Percentiles rank a stretch among this genome's conserved stretches.
Evolutionary conservation across 2,329 filamentous ascomycete genomes (phyloP).

Genomic region (Trichoderma afroharzianum): DNA sequence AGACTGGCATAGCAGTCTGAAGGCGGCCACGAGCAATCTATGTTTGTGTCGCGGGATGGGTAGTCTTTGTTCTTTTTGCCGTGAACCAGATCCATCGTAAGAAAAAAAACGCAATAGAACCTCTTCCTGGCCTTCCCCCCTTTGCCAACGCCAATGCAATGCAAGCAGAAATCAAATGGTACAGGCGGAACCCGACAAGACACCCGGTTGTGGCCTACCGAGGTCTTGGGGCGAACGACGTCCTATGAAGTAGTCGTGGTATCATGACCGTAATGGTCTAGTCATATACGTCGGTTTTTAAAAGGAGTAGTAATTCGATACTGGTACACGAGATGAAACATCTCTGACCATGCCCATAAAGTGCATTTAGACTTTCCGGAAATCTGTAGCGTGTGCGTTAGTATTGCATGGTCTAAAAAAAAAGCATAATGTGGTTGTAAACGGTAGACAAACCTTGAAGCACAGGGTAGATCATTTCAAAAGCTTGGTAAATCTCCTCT

Average conservation of each 20-base stretch:
- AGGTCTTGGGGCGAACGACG: constrained; percentile 1
- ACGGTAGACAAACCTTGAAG: constrained; percentile 65
- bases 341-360: constrained; percentile 15
- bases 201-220: constrained; percentile 27
- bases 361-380: constrained; percentile 51
- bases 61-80: constrained; percentile 34
- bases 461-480: constrained; percentile 96
- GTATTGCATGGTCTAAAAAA: not conserved
- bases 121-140: constrained; percentile 33
- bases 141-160: constrained; percentile 58
- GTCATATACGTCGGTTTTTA: constrained; percentile 37
- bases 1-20: constrained; percentile 13
- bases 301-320: constrained; percentile 3
- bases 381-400: constrained; percentile 38
- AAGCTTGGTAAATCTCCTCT: constrained; percentile 96
- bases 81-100: constrained; percentile 31
- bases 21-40: constrained; percentile 38
- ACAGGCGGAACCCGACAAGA: constrained; percentile 30
- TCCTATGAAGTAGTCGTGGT: constrained; percentile 41
- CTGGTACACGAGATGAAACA: constrained; percentile 19
- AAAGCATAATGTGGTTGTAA: not conserved
- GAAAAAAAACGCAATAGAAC: constrained; percentile 27
- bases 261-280: constrained; percentile 44
- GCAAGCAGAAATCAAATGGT: constrained; percentile 41
- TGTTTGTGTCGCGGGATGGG: constrained; percentile 36